Conservation (phyloP, 352 stramenopile species). For the Globisporangium echinulatum region DNA sequence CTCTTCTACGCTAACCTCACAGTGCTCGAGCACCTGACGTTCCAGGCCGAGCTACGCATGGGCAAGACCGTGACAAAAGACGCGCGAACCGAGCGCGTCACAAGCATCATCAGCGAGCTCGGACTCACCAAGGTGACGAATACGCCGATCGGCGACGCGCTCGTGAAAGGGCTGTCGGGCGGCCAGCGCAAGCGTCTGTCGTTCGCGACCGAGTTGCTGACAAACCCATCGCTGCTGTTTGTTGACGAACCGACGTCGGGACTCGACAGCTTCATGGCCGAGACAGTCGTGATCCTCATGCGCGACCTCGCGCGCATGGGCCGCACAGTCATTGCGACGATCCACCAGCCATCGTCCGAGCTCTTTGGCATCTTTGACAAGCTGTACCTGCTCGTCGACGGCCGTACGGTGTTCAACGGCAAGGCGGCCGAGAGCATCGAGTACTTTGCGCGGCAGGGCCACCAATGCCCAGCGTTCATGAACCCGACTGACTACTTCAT, state of each 20-base stretch:
- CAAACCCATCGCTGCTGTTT: constrained; percentile 64
- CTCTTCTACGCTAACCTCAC: constrained; percentile 79
- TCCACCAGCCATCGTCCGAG: constrained; percentile 71
- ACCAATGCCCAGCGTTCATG: constrained; percentile 31
- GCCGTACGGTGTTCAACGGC: constrained; percentile 29
- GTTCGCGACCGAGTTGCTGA: constrained; percentile 76
- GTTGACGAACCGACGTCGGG: constrained; percentile 74
- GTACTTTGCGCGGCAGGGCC: constrained; percentile 22
- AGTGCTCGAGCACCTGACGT: constrained; percentile 78
- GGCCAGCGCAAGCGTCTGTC: constrained; percentile 77
- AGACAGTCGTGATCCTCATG: constrained; percentile 29
- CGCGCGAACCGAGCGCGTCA: constrained; percentile 19
- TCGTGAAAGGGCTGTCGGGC: constrained; percentile 47
- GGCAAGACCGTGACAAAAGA: constrained; percentile 16
- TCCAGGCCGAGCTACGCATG: constrained; percentile 69
- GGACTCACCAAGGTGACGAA: constrained; percentile 32
- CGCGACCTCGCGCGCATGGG: constrained; percentile 56
- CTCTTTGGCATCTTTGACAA: constrained; percentile 34
- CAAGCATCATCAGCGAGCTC: constrained; percentile 32
- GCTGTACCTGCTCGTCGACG: constrained; percentile 31
- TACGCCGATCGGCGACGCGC: constrained; percentile 35
- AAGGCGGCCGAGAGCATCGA: constrained; percentile 27
- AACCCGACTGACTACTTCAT: constrained; percentile 42
- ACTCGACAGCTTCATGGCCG: constrained; percentile 36
- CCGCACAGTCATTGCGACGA: constrained; percentile 80